A percentile compares a stretch with the other conserved stretches of the same genome.
Conservation (phyloP, 78 protist genomes). For the Planoprotostelium fungivorum region DNA sequence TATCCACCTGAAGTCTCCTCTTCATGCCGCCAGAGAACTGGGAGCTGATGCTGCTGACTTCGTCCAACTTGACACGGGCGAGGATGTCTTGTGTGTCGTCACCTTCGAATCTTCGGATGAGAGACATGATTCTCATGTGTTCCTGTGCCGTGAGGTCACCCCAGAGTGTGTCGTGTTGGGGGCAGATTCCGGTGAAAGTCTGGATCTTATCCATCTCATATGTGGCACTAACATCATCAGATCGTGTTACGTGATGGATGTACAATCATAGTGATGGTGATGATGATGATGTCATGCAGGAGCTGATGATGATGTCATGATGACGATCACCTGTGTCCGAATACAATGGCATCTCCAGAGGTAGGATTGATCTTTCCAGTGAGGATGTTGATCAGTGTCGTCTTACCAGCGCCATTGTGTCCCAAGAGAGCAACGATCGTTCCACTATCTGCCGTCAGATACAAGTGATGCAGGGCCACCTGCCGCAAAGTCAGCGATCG, state of each 20-base stretch:
- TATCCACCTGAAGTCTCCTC: constrained; percentile 66
- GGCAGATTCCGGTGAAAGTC: constrained; percentile 35
- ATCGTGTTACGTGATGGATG: too few relatives aligned
- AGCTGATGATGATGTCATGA: neutral
- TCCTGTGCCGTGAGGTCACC: constrained; percentile 40
- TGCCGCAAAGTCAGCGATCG: too few relatives aligned
- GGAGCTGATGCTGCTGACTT: neutral
- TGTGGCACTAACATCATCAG: too few relatives aligned
- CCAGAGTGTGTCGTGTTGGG: constrained; percentile 49
- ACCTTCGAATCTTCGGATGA: neutral
- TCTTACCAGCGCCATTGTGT: constrained; percentile 78
- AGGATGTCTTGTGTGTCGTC: neutral
- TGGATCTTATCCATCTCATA: constrained; percentile 26
- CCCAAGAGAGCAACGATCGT: constrained; percentile 53
- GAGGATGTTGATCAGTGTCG: constrained; percentile 82
- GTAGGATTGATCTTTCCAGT: constrained; percentile 67
- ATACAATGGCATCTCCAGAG: constrained; percentile 27
- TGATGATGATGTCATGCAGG: too few relatives aligned
- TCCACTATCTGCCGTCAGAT: neutral
- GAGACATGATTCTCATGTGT: constrained; percentile 20
- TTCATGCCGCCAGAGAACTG: constrained; percentile 73
- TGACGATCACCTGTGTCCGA: constrained; percentile 4
- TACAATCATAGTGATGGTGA: too few relatives aligned
- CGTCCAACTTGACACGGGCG: neutral
- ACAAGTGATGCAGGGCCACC: neutral